Evolutionary conservation across 805 yeast genomes (phyloP), one percentile per base, ranked within the genome.

Genomic region (Suhomyces kilbournensis): DNA sequence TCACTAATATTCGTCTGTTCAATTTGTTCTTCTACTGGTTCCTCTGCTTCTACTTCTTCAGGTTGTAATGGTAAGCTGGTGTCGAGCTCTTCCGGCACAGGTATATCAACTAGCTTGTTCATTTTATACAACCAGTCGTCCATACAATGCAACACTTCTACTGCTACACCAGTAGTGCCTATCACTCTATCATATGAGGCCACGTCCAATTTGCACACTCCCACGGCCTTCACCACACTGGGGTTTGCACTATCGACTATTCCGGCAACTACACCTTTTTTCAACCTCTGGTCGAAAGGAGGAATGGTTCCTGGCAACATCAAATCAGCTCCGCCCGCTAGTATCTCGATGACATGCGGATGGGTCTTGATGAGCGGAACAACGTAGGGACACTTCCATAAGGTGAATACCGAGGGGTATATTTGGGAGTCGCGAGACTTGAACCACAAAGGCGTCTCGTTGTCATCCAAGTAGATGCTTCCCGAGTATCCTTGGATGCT

Each of bases 101-200:
- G 60, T 4, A 71, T 64, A 45, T 70, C 77, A n/a, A 74, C 77
- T 14, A 59, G 58, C 54, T 82, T 81, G 46, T 81, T 81, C 54
- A 81, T 60, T 34, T 71, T 71, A 47, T 73, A 80, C 48, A 93
- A 71, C 49, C 79, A 81, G 64, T 93, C 99, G 3, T 81, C 86
- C 15, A 79, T 66, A 30, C 77, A 77, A 60, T 90, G 96, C n/a
- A 83, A 59, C 4, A 90, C 72, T 46, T 79, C 76, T 0, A 92
- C 96, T 0, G 94, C 97, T 28, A 87, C 82, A 10, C 98, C 99
- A 14, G 78, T 77, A 14, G 79, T 73, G 0, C 90, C 91, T n/a
- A 78, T 68, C 1, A 82, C 86, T 49, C 73, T 62, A 40, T 70
- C 67, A 47, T 73, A 68, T 2, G 69, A 66, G 2, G 70, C 65